Conservation (phyloP, 768 basidiomycete species). For the Tulasnella sp. region DNA sequence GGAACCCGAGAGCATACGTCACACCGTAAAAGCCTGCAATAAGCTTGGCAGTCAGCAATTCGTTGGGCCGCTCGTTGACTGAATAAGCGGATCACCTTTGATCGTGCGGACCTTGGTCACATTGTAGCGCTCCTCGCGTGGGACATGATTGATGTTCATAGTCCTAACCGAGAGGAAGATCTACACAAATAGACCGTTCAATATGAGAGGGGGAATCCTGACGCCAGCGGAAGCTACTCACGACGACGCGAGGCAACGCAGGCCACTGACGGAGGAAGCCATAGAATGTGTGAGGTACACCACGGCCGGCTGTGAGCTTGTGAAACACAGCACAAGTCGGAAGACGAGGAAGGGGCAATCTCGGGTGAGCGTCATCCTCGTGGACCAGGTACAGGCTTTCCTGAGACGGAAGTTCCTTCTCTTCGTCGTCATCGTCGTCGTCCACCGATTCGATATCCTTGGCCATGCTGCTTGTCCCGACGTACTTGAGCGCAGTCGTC, state of each 20-base stretch:
- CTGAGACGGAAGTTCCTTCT: slow-evolving; percentile 4
- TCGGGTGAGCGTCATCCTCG: slow-evolving; percentile 18
- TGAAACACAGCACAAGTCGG: slow-evolving; percentile 48
- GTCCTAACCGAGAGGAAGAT: slow-evolving; percentile 52
- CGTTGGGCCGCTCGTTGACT: too few relatives aligned
- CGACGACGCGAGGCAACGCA: slow-evolving; percentile 52
- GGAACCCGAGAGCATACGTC: slow-evolving; percentile 49
- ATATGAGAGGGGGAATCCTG: background rate
- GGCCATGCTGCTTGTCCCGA: background rate
- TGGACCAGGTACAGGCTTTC: slow-evolving; percentile 23
- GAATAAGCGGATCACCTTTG: too few relatives aligned
- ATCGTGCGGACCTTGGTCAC: slow-evolving; percentile 47
- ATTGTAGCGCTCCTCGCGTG: slow-evolving; percentile 40
- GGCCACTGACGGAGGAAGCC: slow-evolving; percentile 58
- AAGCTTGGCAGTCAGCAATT: background rate
- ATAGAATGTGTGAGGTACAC: slow-evolving; percentile 56
- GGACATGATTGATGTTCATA: slow-evolving; percentile 40
- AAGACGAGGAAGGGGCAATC: slow-evolving; percentile 31
- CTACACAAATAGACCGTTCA: slow-evolving; percentile 23
- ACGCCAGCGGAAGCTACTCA: slow-evolving; percentile 26
- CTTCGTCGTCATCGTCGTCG: slow-evolving; percentile 18
- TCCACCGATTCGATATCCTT: background rate
- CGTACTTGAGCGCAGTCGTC: background rate
- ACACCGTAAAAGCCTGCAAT: slow-evolving; percentile 46
- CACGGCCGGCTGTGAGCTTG: slow-evolving; percentile 40